phyloP scores from a whole-genome alignment of 1,284 basidiomycete genomes.

The Boletus subluridellus region DNA sequence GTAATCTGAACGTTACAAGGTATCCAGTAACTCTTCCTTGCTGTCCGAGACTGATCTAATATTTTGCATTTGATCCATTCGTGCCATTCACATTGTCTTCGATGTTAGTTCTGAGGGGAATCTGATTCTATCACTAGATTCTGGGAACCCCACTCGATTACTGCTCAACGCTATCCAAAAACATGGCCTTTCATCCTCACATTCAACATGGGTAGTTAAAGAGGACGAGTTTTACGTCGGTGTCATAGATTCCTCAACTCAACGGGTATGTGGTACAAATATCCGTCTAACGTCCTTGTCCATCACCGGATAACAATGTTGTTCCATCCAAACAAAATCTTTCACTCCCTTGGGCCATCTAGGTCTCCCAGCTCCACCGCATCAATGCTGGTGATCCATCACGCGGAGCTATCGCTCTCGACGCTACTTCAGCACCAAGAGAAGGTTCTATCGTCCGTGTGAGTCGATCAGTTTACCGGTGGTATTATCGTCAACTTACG shows the following conservation, averaged over 20 bases:
- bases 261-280: conserved; percentile 9
- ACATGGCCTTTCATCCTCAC: conserved; percentile 35
- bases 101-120: conserved; percentile 69
- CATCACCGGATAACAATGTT: neutral
- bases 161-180: conserved; percentile 60
- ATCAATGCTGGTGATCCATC: conserved; percentile 80
- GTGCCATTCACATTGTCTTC: neutral
- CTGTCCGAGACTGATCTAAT: conserved; percentile 2
- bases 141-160: conserved; percentile 66
- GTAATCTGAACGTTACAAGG: conserved; percentile 56
- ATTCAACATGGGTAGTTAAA: conserved; percentile 36
- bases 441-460: conserved; percentile 64
- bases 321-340: neutral
- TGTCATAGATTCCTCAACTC: conserved; percentile 33
- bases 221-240: conserved; percentile 71
- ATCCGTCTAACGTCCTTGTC: neutral
- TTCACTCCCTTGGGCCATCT: neutral
- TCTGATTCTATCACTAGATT: conserved; percentile 63
- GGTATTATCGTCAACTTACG: neutral
- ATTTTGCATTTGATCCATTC: neutral
- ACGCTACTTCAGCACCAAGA: conserved; percentile 56
- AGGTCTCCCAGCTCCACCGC: conserved; percentile 49
- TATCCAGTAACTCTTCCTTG: conserved; percentile 28
- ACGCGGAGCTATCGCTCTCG: conserved; percentile 70
- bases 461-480: conserved; percentile 11